phyloP scores from a whole-genome alignment of 2,329 filamentous ascomycete genomes.

The Trichoderma koningii region DNA sequence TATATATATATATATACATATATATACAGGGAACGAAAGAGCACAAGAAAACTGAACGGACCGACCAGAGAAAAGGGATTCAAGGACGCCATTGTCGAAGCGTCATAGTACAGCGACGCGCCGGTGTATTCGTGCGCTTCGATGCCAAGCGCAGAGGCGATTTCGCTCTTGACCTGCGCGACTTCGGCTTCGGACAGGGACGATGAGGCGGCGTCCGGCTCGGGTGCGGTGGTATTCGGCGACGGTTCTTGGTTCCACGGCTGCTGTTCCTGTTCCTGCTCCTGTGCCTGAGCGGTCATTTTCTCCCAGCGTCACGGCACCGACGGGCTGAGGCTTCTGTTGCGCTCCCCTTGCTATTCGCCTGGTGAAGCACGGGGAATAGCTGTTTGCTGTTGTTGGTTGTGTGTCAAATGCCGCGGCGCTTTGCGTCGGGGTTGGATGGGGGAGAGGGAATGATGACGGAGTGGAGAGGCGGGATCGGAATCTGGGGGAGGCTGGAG shows the following conservation, averaged over 20 bases:
- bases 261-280: not conserved
- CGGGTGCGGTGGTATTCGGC: not conserved
- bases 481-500: not conserved
- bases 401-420: not conserved
- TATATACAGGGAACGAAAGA: not conserved
- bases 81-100: conserved; percentile 58
- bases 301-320: conserved; percentile 1
- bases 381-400: too few species aligned
- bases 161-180: conserved; percentile 27
- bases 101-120: conserved; percentile 59
- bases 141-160: conserved; percentile 17
- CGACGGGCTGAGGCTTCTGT: not conserved
- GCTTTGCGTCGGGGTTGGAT: conserved; percentile 15
- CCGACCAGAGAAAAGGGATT: conserved; percentile 58
- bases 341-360: not conserved
- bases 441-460: too few species aligned
- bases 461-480: not conserved
- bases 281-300: conserved; percentile 17
- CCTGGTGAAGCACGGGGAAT: too few species aligned
- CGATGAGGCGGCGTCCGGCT: conserved; percentile 21
- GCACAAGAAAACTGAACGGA: conserved; percentile 31
- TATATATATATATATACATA: not conserved
- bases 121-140: conserved; percentile 33
- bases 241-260: conserved; percentile 1
- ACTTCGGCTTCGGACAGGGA: conserved; percentile 35